Evolutionary conservation across 1,139 yeast species (phyloP).

Genomic region (Yamadazyma songkhlaensis): DNA sequence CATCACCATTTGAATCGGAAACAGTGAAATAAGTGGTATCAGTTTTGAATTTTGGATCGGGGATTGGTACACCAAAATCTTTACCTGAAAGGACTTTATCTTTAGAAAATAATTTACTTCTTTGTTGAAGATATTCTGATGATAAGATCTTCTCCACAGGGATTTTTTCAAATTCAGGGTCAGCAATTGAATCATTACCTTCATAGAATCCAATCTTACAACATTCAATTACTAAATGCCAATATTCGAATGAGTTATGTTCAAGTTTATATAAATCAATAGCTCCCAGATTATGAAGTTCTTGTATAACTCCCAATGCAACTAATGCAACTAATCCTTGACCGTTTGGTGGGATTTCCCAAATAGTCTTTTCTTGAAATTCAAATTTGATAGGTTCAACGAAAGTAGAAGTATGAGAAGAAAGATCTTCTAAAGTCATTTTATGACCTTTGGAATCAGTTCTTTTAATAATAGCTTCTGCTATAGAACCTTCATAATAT

Average conservation of each 20-base stretch:
- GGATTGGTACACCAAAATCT: conserved; percentile 51
- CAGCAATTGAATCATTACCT: conserved; percentile 73
- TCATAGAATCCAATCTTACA: conserved; percentile 73
- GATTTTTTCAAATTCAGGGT: conserved; percentile 45
- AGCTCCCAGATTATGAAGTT: conserved; percentile 45
- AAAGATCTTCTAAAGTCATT: conserved; percentile 53
- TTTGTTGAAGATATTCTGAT: conserved; percentile 43
- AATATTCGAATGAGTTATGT: conserved; percentile 71
- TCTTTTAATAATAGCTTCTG: conserved; percentile 59
- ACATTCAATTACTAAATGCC: conserved; percentile 68
- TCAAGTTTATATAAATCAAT: conserved; percentile 45
- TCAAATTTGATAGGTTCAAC: conserved; percentile 59
- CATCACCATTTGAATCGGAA: conserved; percentile 71
- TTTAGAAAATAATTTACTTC: conserved; percentile 47
- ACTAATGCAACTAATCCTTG: conserved; percentile 73
- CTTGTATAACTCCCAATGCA: conserved; percentile 65
- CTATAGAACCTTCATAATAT: conserved; percentile 67
- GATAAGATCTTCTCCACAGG: conserved; percentile 36
- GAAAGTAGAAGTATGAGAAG: conserved; percentile 51
- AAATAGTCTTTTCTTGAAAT: conserved; percentile 43
- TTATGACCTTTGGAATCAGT: conserved; percentile 55
- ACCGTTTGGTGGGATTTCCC: conserved; percentile 85
- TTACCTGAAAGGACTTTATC: conserved; percentile 39
- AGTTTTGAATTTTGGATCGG: conserved; percentile 61
- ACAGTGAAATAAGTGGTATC: conserved; percentile 79